phyloP scores from a whole-genome alignment of 2,329 filamentous ascomycete species.

The Cordyceps javanica region DNA sequence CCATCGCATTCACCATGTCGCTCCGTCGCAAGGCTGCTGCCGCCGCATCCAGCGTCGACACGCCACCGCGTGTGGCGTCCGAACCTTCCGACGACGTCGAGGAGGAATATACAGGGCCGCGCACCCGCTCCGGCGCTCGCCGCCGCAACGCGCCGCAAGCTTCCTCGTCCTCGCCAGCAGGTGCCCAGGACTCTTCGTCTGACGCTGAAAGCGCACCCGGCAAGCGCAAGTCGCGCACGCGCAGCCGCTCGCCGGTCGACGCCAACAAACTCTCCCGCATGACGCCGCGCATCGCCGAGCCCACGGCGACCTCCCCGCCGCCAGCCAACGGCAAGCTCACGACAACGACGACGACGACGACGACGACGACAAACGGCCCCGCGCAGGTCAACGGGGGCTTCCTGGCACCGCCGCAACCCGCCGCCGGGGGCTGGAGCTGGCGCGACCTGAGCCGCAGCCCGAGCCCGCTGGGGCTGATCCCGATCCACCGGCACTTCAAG shows the following conservation, averaged over 20 bases:
- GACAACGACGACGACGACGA: conserved; percentile 19
- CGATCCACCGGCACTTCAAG: conserved; percentile 87
- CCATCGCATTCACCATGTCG: conserved; percentile 7
- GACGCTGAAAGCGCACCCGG: conserved; percentile 31
- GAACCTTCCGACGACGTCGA: conserved; percentile 28
- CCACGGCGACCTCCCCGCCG: neutral
- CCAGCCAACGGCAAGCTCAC: conserved; percentile 19
- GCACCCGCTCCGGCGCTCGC: conserved; percentile 66
- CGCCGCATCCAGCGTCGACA: neutral
- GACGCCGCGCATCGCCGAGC: conserved; percentile 36
- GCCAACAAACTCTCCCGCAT: conserved; percentile 46
- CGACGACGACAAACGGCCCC: conserved; percentile 21
- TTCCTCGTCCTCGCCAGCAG: conserved; percentile 48
- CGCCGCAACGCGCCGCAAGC: conserved; percentile 50
- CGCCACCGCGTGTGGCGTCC: neutral
- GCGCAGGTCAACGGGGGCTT: conserved; percentile 56
- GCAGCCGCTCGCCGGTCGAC: conserved; percentile 64
- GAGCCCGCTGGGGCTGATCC: conserved; percentile 87
- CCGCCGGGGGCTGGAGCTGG: conserved; percentile 65
- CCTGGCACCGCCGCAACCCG: conserved; percentile 54
- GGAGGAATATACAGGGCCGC: conserved; percentile 64
- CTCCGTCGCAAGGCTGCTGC: conserved; percentile 6
- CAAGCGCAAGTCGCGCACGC: conserved; percentile 58
- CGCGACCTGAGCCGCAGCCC: conserved; percentile 85
- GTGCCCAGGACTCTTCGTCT: conserved; percentile 42